Base-by-base conservation (phyloP, 2,329 filamentous ascomycete species). In the Arthrinium phaeospermum region DNA sequence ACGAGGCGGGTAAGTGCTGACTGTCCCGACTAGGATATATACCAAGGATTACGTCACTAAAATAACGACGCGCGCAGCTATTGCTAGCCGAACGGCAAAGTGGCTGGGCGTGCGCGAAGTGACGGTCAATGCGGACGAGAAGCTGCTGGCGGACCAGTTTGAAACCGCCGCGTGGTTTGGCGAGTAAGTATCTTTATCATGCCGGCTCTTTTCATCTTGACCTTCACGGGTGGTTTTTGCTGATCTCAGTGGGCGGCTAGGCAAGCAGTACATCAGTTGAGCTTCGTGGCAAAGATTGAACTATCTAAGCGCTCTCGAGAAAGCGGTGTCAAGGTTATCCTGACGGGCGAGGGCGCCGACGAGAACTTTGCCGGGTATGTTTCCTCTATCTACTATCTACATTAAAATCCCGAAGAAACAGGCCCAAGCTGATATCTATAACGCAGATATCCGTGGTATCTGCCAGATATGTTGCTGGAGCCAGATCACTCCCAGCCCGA, bases 221-320 rank as follows among this genome's bases (percentile, higher is more conserved):
- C 1, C 22, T 10, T 7, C 46, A 5, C 2, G 6, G 8, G 2
- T 47, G 46, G 19, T n/a, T n/a, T 47, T 8, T 47, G 7, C 19
- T 49, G 46, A 49, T 19, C 6, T 41, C 5, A n/a, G 5, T 4
- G 27, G 6, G 7, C 7, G n/a, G 3, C 2, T 30, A 57, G 51
- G 19, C 27, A 19, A 30, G 27, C 27, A 7, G 27, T 10, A 4
- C 14, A 19, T 34, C 51, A 88, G 74, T 81, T 88, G 37, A 86
- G 86, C 73, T 85, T 80, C 57, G 81, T 88, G 30, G 86, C 83
- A 46, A 86, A 86, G 70, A 83, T 81, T 71, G 81, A 83, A 22
- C 79, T 87, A 22, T 85, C 83, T 3, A 81, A 83, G 68, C 75
- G 84, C 2, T 81, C 84, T 6, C 81, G 80, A 27, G 80, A 84